Percentiles rank a stretch among this genome's conserved stretches.
Conservation (phyloP, 257 asterid species). For the Perilla frutescens region DNA sequence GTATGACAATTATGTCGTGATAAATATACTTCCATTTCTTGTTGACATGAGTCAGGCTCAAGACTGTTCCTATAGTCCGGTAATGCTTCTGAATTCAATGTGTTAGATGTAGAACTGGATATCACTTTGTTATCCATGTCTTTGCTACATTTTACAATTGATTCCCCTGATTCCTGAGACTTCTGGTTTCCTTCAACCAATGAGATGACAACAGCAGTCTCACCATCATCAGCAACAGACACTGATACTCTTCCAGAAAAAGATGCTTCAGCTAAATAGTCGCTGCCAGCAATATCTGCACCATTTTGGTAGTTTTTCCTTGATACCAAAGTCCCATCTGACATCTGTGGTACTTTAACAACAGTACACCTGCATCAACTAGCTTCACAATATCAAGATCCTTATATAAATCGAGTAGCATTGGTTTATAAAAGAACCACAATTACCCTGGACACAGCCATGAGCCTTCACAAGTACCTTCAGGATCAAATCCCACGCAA, state of each 20-base stretch:
- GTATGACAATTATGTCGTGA: slow-evolving; percentile 40
- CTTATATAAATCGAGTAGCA: slow-evolving; percentile 15
- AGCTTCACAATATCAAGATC: slow-evolving; percentile 44
- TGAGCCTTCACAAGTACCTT: slow-evolving; percentile 81
- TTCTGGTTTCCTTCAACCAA: slow-evolving; percentile 58
- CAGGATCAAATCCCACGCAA: slow-evolving; percentile 98
- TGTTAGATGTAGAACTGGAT: slow-evolving; percentile 42
- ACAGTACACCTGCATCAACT: slow-evolving; percentile 71
- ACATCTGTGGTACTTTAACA: slow-evolving; percentile 44
- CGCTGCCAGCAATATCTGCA: slow-evolving; percentile 44
- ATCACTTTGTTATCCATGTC: slow-evolving; percentile 39
- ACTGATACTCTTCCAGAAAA: slow-evolving; percentile 78
- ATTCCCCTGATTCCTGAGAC: slow-evolving; percentile 49
- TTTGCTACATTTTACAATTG: slow-evolving; percentile 37
- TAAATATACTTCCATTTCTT: slow-evolving; percentile 46
- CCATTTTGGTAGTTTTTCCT: slow-evolving; percentile 45
- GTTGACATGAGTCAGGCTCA: slow-evolving; percentile 42
- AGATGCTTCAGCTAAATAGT: slow-evolving; percentile 51
- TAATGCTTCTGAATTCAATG: slow-evolving; percentile 41
- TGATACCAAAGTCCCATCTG: slow-evolving; percentile 40
- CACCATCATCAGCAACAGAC: slow-evolving; percentile 88
- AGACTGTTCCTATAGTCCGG: slow-evolving; percentile 34
- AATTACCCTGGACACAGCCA: slow-evolving; percentile 98
- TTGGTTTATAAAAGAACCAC: slow-evolving; percentile 27
- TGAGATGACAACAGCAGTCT: slow-evolving; percentile 83